These are phyloP conservation scores for Trichoderma simmonsii DNA, from an alignment of 2,329 filamentous ascomycete genomes.

Conservation along the genomic window DNA sequence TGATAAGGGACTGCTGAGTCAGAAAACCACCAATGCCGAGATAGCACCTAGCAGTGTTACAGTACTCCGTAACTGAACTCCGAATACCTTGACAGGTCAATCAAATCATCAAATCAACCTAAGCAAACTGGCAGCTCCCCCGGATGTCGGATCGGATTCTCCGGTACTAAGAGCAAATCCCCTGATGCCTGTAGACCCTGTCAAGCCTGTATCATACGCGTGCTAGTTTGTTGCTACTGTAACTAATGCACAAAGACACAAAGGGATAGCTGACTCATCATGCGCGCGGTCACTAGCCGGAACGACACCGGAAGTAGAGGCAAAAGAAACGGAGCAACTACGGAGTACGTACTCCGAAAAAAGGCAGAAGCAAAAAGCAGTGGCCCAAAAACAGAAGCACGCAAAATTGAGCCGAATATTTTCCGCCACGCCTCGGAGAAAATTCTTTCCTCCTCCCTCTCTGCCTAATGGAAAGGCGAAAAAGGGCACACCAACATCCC, in stretches of 20 bases:
- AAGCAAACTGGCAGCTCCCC: neutral
- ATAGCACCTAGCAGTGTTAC: neutral
- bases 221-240: neutral
- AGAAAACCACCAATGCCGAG: neutral
- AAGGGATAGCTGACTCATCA: neutral
- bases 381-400: neutral
- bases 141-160: neutral
- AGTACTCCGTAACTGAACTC: neutral
- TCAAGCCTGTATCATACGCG: neutral
- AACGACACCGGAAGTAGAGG: neutral
- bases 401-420: slow-evolving; percentile 5
- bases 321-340: neutral
- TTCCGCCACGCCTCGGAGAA: slow-evolving; percentile 30
- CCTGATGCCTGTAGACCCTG: neutral
- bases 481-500: slow-evolving; percentile 30
- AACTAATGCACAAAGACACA: neutral
- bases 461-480: slow-evolving; percentile 24
- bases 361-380: neutral
- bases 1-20: neutral
- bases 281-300: neutral
- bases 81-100: neutral
- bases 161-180: neutral
- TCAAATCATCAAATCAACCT: neutral
- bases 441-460: slow-evolving; percentile 33
- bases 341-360: neutral